These are phyloP conservation scores for cucumber (Cucumis sativus) DNA, from an alignment of 306 rosid species.

Conservation along the genomic window Cucumber_9930_V3 NC_026655.2:114501-115000, in stretches of 20 bases:
- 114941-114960: too few relatives aligned
- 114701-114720: slow-evolving; percentile 46
- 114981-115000: too few relatives aligned
- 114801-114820: not conserved
- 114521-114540: not conserved
- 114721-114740: slow-evolving; percentile 58
- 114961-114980: too few relatives aligned
- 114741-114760: slow-evolving; percentile 44
- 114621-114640: slow-evolving; percentile 38
- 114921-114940: not conserved
- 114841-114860: not conserved
- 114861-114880: not conserved
- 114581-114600: slow-evolving; percentile 55
- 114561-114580: not conserved
- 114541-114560: not conserved
- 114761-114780: slow-evolving; percentile 38
- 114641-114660: slow-evolving; percentile 39
- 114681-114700: slow-evolving; percentile 42
- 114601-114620: slow-evolving; percentile 46
- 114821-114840: not conserved
- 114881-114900: not conserved
- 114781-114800: not conserved
- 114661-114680: slow-evolving; percentile 46
- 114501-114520: not conserved
- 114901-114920: not conserved